Evolutionary conservation across 2,329 filamentous ascomycete species (phyloP), one percentile per base, ranked within the genome.

Genomic region (Tolypocladium inflatum): DNA sequence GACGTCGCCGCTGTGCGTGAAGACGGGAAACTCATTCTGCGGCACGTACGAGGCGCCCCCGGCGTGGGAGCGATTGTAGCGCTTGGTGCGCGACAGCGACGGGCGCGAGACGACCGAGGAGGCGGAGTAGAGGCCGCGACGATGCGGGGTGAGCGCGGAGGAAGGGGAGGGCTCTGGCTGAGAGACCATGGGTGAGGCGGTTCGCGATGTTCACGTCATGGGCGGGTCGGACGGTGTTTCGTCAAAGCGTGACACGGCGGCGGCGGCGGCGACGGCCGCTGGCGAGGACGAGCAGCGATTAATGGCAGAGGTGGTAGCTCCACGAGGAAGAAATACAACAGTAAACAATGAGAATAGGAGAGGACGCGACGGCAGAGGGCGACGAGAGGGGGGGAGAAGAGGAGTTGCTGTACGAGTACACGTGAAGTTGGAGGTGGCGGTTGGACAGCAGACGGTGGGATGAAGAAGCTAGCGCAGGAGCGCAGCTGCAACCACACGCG

Each of bases 11-110:
- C 89, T 93, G 66, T 92, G 87, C 55, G 86, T 86, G 73, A 97
- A 97, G 68, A 95, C 77, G 26, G 93, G 93, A 66, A 97, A 97
- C 71, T 97, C 92, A 70, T 97, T 97, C 69, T 89, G 88, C 48
- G 89, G 83, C 30, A 84, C 75, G 67, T 87, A 86, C 21, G 84
- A 82, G 39, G 80, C 77, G 61, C 87, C 87, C 59, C 90, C 90
- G 66, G 88, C 84, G 69, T 94, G 89, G 54, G 90, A 94, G 62
- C 90, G 87, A 70, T 88, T 87, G 67, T 91, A 89, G 65, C 90
- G 86, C 72, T 89, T 88, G 43, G 73, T 72, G 63, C 86, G 80
- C 33, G 79, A 79, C 57, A 78, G 73, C 17, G 81, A 79, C 59
- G 84, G 80, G 67, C 86, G 84, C 62, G 87, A 82, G 66, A 87